Evolutionary conservation across 352 stramenopile species (phyloP), one percentile per base, ranked within the genome.

Genomic region (Phytophthora constricta): DNA sequence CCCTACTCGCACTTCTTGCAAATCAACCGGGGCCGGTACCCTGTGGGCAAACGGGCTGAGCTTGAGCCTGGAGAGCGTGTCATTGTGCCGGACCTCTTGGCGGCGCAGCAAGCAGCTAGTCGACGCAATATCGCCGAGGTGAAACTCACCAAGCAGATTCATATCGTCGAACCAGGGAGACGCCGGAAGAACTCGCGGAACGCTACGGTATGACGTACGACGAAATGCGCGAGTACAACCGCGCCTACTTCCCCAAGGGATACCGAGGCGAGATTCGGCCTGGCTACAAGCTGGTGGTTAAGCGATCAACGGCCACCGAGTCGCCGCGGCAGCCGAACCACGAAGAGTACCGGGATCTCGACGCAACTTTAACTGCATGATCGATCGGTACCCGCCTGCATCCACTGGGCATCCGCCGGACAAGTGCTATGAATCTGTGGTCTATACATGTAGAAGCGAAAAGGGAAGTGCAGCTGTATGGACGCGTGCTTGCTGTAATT

Each of bases 61-160:
- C 79, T 96, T 17, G 64, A 81, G 19, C 46, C 74, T 5, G 83
- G 86, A 28, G 77, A 92, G 43, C 77, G 66, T 19, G 62, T 96
- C n/a, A 91, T 96, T 58, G 87, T 96, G 20, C 84, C 84, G 1
- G 86, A 93, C 31, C 71, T 79, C 26, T 65, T 91, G 60, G 79
- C 84, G 13, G 74, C 78, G 7, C 67, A 87, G 19, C 62, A 74
- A 55, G 86, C 83, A 22, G 72, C 77, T n/a, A 71, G 68, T 53
- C 74, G 84, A 58, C 80, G 84, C 54, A 89, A 94, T 58, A 79
- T 94, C 26, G 84, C 79, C 0, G 87, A 96, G 52, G 74, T 96
- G 37, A 91, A 85, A 60, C 86, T 96, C 28, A 96, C 84, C 46
- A 94, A 93, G 77, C 84, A 94, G 69, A 96, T 96, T 53, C 85